Conservation (phyloP, 2,329 filamentous ascomycete genomes). For the Cladosporium sp. region DNA sequence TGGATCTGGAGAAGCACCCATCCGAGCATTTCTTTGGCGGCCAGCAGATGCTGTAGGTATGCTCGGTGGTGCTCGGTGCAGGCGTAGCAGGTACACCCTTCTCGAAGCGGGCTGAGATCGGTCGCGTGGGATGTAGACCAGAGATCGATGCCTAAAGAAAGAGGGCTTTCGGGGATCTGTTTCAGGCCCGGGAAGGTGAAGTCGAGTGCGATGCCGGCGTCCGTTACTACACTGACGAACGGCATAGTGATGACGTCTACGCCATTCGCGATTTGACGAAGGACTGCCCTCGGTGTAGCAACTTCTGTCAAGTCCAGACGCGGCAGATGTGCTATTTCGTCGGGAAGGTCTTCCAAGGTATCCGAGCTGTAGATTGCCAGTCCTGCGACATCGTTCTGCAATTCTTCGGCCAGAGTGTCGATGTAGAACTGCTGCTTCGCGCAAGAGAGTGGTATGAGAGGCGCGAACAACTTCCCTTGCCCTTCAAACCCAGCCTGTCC, state of each 20-base stretch:
- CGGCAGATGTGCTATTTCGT: constrained; percentile 57
- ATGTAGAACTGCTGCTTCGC: constrained; percentile 76
- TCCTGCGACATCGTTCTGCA: constrained; percentile 52
- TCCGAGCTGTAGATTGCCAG: constrained; percentile 74
- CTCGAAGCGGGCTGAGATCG: constrained; percentile 56
- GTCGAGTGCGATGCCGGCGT: constrained; percentile 75
- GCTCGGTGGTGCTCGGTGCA: constrained; percentile 80
- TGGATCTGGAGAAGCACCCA: constrained; percentile 92
- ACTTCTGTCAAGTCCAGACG: constrained; percentile 68
- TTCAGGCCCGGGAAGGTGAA: constrained; percentile 62
- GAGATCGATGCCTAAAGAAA: constrained; percentile 68
- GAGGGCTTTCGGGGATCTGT: constrained; percentile 30
- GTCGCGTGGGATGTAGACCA: constrained; percentile 59
- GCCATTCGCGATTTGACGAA: constrained; percentile 69
- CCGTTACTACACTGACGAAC: constrained; percentile 67
- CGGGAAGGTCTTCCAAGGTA: constrained; percentile 61
- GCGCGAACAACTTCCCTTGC: constrained; percentile 51
- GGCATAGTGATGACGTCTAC: constrained; percentile 74
- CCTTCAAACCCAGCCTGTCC: constrained; percentile 25
- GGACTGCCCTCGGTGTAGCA: constrained; percentile 65
- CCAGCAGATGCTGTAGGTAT: constrained; percentile 79
- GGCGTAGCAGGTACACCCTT: constrained; percentile 70
- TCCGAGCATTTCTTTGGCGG: constrained; percentile 91
- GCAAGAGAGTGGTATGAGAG: constrained; percentile 67
- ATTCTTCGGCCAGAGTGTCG: constrained; percentile 61